Conservation (phyloP, 371 early-diverging fungal species). For the Rhizopus stolonifer region DNA sequence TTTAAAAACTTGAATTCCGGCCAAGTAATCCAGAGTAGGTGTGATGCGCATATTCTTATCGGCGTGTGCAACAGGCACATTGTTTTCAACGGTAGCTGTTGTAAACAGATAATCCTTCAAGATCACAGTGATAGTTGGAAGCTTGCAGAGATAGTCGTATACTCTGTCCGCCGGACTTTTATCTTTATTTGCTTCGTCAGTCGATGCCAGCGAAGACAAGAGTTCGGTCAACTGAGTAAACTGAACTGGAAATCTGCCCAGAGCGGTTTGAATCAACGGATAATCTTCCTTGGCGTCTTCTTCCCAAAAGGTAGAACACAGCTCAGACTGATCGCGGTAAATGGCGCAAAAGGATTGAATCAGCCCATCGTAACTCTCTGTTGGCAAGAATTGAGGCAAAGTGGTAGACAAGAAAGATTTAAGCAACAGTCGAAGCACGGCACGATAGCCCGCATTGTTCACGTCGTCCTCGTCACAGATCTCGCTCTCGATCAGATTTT, state of each 20-base stretch:
- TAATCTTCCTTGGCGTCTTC: slow-evolving; percentile 15
- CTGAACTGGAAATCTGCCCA: slow-evolving; percentile 32
- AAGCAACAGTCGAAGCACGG: slow-evolving; percentile 21
- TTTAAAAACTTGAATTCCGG: slow-evolving; percentile 20
- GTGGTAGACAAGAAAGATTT: slow-evolving; percentile 32
- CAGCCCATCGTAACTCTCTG: slow-evolving; percentile 29
- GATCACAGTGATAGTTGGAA: slow-evolving; percentile 24
- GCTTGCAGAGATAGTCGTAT: slow-evolving; percentile 24
- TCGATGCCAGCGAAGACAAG: slow-evolving; percentile 29
- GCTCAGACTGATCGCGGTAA: slow-evolving; percentile 28
- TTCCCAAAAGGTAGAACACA: slow-evolving; percentile 36
- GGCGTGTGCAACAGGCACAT: slow-evolving; percentile 2
- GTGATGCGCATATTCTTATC: slow-evolving; percentile 23
- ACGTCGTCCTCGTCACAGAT: slow-evolving; percentile 35
- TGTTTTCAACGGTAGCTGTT: slow-evolving; percentile 7
- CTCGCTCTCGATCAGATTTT: slow-evolving; percentile 17
- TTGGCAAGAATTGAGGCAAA: slow-evolving; percentile 27
- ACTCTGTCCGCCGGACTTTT: slow-evolving; percentile 16
- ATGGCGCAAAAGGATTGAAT: slow-evolving; percentile 20
- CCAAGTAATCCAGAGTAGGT: slow-evolving; percentile 2
- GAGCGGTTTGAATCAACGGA: slow-evolving; percentile 26
- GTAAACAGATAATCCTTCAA: slow-evolving; percentile 17
- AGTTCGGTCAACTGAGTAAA: slow-evolving; percentile 29
- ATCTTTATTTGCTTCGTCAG: background rate
- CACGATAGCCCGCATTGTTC: slow-evolving; percentile 30